Evolutionary conservation across 179 eudicot species (phyloP).

Genomic region (Patellifolia procumbens): DNA sequence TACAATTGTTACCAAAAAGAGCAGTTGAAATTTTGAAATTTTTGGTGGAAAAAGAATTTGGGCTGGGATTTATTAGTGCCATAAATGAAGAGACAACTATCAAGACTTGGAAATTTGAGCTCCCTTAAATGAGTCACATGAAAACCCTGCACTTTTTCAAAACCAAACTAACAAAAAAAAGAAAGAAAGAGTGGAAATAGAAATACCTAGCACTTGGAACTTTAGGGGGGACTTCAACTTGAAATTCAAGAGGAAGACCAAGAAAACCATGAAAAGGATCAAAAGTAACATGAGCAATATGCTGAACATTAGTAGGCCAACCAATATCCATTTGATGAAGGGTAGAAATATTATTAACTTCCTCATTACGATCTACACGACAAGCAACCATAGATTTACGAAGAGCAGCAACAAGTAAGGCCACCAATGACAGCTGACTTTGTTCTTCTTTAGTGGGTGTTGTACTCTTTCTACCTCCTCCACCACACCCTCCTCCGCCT

Average conservation of each 20-base stretch:
- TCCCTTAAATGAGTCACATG: constrained; percentile 14
- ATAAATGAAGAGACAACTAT: constrained; percentile 19
- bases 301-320: constrained; percentile 91
- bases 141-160: constrained; percentile 2
- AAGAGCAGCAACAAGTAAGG: constrained; percentile 56
- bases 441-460: constrained; percentile 34
- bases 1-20: neutral
- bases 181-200: too few relatives aligned
- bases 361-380: constrained; percentile 51
- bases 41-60: neutral
- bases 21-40: neutral
- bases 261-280: constrained; percentile 84
- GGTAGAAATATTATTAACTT: constrained; percentile 49
- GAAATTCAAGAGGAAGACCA: constrained; percentile 83
- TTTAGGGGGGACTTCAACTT: constrained; percentile 65
- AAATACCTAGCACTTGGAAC: constrained; percentile 97
- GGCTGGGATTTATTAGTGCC: constrained; percentile 11
- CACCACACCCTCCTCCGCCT: constrained; percentile 62
- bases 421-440: constrained; percentile 56
- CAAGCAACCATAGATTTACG: constrained; percentile 83
- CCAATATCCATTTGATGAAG: constrained; percentile 88
- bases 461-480: constrained; percentile 28
- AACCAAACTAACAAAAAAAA: neutral
- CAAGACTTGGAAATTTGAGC: neutral
- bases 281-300: constrained; percentile 86